Evolutionary conservation across 805 yeast genomes (phyloP).

Genomic region (Allodekkera sacchari): DNA sequence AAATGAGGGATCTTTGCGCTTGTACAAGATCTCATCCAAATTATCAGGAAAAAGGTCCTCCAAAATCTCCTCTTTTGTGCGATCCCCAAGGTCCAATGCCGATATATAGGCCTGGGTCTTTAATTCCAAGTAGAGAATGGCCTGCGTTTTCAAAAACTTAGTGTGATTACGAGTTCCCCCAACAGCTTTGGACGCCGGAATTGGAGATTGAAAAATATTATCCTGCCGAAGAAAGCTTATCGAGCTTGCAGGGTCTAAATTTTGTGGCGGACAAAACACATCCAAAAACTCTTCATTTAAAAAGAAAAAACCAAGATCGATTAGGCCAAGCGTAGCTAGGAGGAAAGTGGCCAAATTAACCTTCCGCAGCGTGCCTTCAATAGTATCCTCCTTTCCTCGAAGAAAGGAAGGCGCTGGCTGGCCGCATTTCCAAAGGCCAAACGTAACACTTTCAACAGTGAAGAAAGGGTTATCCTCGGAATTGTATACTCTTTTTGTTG

Average conservation of each 20-base stretch:
- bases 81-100: slow-evolving; percentile 60
- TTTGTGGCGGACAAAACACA: slow-evolving; percentile 75
- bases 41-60: slow-evolving; percentile 68
- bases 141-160: slow-evolving; percentile 67
- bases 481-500: slow-evolving; percentile 60
- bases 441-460: slow-evolving; percentile 59
- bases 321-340: slow-evolving; percentile 76
- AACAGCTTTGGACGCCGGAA: slow-evolving; percentile 5
- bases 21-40: slow-evolving; percentile 40
- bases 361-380: slow-evolving; percentile 63
- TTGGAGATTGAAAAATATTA: slow-evolving; percentile 11
- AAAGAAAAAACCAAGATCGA: slow-evolving; percentile 81
- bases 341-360: slow-evolving; percentile 83
- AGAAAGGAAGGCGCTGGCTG: slow-evolving; percentile 48
- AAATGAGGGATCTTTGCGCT: slow-evolving; percentile 28
- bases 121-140: slow-evolving; percentile 70
- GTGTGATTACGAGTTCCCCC: slow-evolving; percentile 14
- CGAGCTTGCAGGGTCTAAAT: slow-evolving; percentile 36
- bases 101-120: slow-evolving; percentile 95
- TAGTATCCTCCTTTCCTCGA: slow-evolving; percentile 51
- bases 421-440: slow-evolving; percentile 64
- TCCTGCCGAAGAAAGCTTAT: slow-evolving; percentile 20
- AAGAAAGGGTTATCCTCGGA: slow-evolving; percentile 65
- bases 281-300: slow-evolving; percentile 79
- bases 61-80: slow-evolving; percentile 57